A percentile compares a stretch with the other conserved stretches of the same genome.
Evolutionary conservation across 345 rosid genomes (phyloP).

Genomic region (Eucalyptus tenuipes): DNA sequence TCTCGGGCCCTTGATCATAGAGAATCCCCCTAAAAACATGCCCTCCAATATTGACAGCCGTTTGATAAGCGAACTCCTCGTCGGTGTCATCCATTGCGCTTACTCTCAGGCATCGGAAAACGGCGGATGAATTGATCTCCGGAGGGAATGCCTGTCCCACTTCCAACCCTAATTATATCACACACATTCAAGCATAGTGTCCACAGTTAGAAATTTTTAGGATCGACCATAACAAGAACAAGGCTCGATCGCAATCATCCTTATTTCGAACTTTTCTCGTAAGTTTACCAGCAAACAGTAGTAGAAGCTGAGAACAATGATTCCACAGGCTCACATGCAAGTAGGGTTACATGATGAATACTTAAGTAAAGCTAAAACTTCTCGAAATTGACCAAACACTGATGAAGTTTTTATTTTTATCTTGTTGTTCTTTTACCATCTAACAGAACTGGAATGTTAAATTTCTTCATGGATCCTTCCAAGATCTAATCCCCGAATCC

Average conservation of each 20-base stretch:
- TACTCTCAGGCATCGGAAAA: conserved; percentile 54
- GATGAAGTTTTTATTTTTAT: not conserved
- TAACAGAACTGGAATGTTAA: not conserved
- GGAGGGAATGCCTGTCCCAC: conserved; percentile 34
- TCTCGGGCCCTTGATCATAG: conserved; percentile 37
- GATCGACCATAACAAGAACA: not conserved
- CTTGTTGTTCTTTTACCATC: not conserved
- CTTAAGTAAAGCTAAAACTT: not conserved
- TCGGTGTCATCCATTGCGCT: conserved; percentile 39
- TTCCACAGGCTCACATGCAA: not conserved
- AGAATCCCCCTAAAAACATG: conserved; percentile 66
- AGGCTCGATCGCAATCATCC: not conserved
- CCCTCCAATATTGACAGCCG: conserved; percentile 67
- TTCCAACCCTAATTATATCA: conserved; percentile 39
- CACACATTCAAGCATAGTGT: not conserved
- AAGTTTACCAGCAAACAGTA: not conserved
- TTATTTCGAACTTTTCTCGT: not conserved
- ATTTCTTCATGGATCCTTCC: not conserved
- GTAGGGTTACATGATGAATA: not conserved
- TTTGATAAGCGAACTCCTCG: conserved; percentile 59
- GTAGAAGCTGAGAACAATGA: not conserved
- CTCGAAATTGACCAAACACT: not conserved
- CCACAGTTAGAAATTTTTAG: not conserved
- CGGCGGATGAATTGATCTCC: conserved; percentile 43
- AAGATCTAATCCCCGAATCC: not conserved